These are phyloP conservation scores for Beauveria brongniartii DNA, from an alignment of 2,329 filamentous ascomycete genomes.

Conservation along the genomic window DNA sequence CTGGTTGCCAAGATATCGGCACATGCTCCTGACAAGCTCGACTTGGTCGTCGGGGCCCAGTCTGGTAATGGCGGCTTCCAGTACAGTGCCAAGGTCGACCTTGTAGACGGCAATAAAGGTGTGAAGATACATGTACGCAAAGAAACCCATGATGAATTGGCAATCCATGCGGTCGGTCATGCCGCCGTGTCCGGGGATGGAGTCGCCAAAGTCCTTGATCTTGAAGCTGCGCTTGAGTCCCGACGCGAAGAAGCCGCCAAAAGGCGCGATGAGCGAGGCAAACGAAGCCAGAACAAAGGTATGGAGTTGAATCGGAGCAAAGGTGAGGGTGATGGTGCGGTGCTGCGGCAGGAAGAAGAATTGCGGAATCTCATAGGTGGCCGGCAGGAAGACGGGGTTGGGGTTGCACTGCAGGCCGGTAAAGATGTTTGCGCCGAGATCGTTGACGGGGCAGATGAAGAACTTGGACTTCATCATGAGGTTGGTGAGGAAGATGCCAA, in stretches of 20 bases:
- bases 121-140: slow-evolving; percentile 97
- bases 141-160: slow-evolving; percentile 99
- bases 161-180: slow-evolving; percentile 99
- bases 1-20: slow-evolving; percentile 57
- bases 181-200: slow-evolving; percentile 92
- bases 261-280: slow-evolving; percentile 91
- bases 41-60: slow-evolving; percentile 81
- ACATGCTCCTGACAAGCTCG: slow-evolving; percentile 62
- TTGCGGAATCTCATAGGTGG: slow-evolving; percentile 63
- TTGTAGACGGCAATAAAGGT: slow-evolving; percentile 91
- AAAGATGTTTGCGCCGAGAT: slow-evolving; percentile 88
- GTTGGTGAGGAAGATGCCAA: slow-evolving; percentile 74
- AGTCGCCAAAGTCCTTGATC: slow-evolving; percentile 99
- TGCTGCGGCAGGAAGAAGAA: slow-evolving; percentile 62
- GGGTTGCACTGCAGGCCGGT: slow-evolving; percentile 82
- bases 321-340: slow-evolving; percentile 56
- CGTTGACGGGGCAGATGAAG: slow-evolving; percentile 96
- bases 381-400: slow-evolving; percentile 84
- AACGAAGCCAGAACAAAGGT: slow-evolving; percentile 86
- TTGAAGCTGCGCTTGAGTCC: slow-evolving; percentile 98
- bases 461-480: slow-evolving; percentile 86
- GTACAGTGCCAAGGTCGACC: slow-evolving; percentile 73
- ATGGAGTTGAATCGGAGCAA: slow-evolving; percentile 89
- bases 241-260: slow-evolving; percentile 96
- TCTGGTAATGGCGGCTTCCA: slow-evolving; percentile 89